These are phyloP conservation scores for Geotrichum klebahnii DNA, from an alignment of 1,139 yeast genomes.

Conservation along the genomic window DNA sequence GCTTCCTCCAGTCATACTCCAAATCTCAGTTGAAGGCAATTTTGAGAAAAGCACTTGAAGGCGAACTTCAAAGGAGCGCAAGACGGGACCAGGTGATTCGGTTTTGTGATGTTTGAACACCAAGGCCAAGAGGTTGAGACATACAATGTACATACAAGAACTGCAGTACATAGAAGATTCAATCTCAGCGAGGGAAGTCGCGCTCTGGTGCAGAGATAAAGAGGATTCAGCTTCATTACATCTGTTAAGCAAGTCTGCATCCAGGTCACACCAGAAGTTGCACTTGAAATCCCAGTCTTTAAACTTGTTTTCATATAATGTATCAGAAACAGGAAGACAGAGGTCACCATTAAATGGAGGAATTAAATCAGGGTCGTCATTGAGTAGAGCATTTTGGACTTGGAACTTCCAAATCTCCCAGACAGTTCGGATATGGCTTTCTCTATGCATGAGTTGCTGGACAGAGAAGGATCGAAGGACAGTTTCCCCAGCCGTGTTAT, in stretches of 20 bases:
- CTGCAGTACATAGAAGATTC: constrained; percentile 9
- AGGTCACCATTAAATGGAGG: constrained; percentile 26
- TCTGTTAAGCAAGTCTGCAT: constrained; percentile 22
- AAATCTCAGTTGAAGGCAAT: neutral
- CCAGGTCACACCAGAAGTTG: constrained; percentile 26
- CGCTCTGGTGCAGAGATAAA: neutral
- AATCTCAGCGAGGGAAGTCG: neutral
- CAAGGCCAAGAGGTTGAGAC: constrained; percentile 7
- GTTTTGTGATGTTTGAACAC: constrained; percentile 1
- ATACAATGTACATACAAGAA: constrained; percentile 4
- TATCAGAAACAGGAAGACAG: constrained; percentile 25
- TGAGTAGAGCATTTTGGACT: constrained; percentile 18
- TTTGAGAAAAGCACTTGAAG: constrained; percentile 1
- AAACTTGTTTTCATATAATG: constrained; percentile 23
- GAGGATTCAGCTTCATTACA: neutral
- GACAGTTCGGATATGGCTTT: constrained; percentile 24
- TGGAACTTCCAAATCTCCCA: constrained; percentile 27
- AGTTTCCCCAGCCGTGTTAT: constrained; percentile 9
- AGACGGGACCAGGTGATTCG: neutral
- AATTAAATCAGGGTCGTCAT: neutral
- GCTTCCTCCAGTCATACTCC: neutral
- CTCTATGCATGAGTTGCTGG: constrained; percentile 23
- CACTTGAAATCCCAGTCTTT: constrained; percentile 24
- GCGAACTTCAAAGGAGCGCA: neutral
- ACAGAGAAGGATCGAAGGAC: neutral